Conservation (phyloP, 2,329 filamentous ascomycete species). For the Volutella citrinella region DNA sequence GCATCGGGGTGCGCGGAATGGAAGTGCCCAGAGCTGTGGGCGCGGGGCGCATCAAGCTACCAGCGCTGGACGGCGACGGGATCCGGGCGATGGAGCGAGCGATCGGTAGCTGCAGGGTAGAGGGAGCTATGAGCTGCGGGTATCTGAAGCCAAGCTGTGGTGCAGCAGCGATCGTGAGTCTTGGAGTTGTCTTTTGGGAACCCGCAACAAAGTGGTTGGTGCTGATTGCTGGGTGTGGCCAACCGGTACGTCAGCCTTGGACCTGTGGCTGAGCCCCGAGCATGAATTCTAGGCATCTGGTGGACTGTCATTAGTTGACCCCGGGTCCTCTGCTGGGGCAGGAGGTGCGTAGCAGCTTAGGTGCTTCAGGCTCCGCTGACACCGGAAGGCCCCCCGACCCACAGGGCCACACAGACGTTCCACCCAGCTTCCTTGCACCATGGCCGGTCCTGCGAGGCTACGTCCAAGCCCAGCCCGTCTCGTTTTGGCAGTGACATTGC, state of each 20-base stretch:
- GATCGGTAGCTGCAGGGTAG: not conserved
- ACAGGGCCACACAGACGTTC: no score
- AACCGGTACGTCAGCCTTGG: conserved; percentile 31
- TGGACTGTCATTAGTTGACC: no score
- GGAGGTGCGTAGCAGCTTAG: no score
- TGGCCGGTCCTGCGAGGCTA: no score
- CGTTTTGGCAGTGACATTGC: no score
- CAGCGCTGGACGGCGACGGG: conserved; percentile 26
- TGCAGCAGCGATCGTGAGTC: not conserved
- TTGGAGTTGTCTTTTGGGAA: conserved; percentile 20
- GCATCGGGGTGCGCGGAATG: conserved; percentile 22
- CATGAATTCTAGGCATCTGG: no score
- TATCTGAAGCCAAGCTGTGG: not conserved
- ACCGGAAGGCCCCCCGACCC: no score
- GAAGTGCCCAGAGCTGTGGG: conserved; percentile 9
- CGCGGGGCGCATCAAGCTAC: conserved; percentile 22
- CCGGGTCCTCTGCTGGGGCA: no score
- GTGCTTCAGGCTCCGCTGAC: no score
- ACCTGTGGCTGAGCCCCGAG: conserved; percentile 25
- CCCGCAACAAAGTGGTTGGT: conserved; percentile 23
- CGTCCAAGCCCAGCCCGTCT: no score
- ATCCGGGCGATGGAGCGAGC: conserved; percentile 11
- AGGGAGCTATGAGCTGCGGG: not conserved
- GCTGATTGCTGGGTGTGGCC: conserved; percentile 21
- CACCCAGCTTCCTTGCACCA: no score